A percentile compares a stretch with the other conserved stretches of the same genome.
These are phyloP conservation scores for Neofusicoccum umdonicola DNA, from an alignment of 2,329 filamentous ascomycete genomes.

Conservation along the genomic window DNA sequence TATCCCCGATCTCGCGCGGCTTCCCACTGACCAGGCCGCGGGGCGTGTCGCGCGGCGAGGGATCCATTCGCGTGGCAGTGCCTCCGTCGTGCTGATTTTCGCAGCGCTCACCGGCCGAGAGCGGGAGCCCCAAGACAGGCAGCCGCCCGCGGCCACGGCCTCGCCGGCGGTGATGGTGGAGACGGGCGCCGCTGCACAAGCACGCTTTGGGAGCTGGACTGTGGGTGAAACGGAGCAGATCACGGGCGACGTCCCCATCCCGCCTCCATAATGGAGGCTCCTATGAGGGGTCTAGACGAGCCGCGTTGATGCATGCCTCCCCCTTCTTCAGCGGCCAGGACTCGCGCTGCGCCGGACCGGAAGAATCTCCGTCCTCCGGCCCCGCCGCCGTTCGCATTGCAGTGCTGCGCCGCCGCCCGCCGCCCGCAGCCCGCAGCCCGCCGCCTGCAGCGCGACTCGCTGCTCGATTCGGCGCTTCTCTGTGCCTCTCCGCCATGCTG, in stretches of 20 bases:
- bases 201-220: slow-evolving; percentile 2
- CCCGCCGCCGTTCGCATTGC: neutral
- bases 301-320: neutral
- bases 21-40: neutral
- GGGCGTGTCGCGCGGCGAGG: neutral
- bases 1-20: slow-evolving; percentile 9
- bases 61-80: slow-evolving; percentile 9
- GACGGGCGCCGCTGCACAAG: neutral
- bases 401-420: neutral
- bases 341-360: neutral
- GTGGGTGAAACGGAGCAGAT: slow-evolving; percentile 10
- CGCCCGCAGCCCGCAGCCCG: neutral
- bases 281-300: neutral
- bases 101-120: neutral
- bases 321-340: neutral
- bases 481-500: neutral
- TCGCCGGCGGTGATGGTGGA: slow-evolving; percentile 12
- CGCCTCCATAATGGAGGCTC: neutral
- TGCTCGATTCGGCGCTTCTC: neutral
- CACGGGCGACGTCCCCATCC: neutral
- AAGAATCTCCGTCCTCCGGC: neutral
- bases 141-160: neutral
- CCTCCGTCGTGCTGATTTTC: neutral
- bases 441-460: neutral
- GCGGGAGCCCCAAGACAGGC: neutral